A percentile compares a stretch with the other conserved stretches of the same genome.
Evolutionary conservation across 148 eudicot genomes (phyloP).

Genomic region (Heliamphora exappendiculata): DNA sequence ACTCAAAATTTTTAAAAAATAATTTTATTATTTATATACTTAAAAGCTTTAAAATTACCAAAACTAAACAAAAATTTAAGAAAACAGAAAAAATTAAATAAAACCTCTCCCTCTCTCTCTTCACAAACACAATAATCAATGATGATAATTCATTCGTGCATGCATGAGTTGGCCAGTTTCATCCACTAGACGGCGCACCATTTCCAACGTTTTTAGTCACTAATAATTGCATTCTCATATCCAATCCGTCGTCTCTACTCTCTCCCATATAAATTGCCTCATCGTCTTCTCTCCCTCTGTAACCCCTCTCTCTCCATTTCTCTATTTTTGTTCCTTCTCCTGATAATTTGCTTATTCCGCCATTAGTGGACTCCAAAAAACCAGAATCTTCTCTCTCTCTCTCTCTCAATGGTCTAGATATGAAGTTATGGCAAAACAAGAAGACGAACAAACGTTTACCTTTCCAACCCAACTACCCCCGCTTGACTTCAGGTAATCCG

Average conservation of each 20-base stretch:
- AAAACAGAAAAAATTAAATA: too few species aligned
- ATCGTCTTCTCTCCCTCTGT: constrained; percentile 10
- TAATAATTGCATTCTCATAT: constrained; percentile 14
- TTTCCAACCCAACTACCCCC: constrained; percentile 24
- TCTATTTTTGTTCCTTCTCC: not conserved
- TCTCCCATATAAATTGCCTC: not conserved
- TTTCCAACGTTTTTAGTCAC: constrained; percentile 12
- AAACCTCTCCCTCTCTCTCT: not conserved
- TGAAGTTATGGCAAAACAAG: constrained; percentile 14
- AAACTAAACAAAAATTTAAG: too few species aligned
- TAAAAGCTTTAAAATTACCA: too few species aligned
- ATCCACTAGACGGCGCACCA: constrained; percentile 22
- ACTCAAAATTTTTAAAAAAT: too few species aligned
- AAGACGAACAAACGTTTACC: constrained; percentile 20
- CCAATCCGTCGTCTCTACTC: not conserved
- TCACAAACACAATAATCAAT: constrained; percentile 6
- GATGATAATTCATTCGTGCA: not conserved
- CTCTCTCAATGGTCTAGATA: constrained; percentile 15
- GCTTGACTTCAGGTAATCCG: constrained; percentile 29
- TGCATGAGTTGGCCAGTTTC: constrained; percentile 12
- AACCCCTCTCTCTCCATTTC: not conserved
- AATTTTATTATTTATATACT: too few species aligned
- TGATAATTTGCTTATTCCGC: not conserved
- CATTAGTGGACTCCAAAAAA: constrained; percentile 1
- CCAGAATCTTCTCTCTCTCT: constrained; percentile 11